These are phyloP conservation scores for Lanmaoa pseudosensibilis DNA, from an alignment of 768 basidiomycete species.

Conservation along the genomic window DNA sequence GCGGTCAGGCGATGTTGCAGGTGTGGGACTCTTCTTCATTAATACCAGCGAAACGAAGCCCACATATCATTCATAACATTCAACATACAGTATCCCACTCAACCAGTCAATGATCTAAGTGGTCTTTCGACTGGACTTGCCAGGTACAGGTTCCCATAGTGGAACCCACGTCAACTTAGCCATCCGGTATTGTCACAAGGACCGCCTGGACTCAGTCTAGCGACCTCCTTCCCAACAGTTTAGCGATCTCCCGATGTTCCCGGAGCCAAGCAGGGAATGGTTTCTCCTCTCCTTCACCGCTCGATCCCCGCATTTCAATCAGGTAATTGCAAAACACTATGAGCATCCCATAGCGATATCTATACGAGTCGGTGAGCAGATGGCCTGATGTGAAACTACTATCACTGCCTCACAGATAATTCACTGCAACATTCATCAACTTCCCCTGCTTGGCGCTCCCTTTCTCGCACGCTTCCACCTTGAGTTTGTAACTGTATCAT, in stretches of 20 bases:
- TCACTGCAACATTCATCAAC: constrained; percentile 73
- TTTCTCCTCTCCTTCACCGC: constrained; percentile 36
- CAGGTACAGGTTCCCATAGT: constrained; percentile 5
- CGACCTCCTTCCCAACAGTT: constrained; percentile 64
- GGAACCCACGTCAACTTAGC: neutral
- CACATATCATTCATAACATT: neutral
- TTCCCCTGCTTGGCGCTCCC: constrained; percentile 77
- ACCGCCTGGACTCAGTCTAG: constrained; percentile 49
- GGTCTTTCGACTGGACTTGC: neutral
- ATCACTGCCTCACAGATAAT: constrained; percentile 68
- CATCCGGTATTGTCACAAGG: neutral
- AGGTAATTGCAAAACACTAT: constrained; percentile 96
- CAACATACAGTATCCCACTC: neutral
- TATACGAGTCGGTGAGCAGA: constrained; percentile 28
- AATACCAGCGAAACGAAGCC: neutral
- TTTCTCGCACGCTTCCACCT: constrained; percentile 78
- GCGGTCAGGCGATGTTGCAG: too few relatives aligned
- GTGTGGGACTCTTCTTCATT: too few relatives aligned
- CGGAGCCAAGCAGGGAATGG: constrained; percentile 83
- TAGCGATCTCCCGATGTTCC: constrained; percentile 83
- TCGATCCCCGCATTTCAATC: constrained; percentile 59
- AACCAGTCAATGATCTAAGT: neutral
- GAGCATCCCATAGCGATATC: constrained; percentile 85
- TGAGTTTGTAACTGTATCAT: constrained; percentile 78
- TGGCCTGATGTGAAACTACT: constrained; percentile 4